Percentiles rank a stretch among this genome's conserved stretches.
phyloP scores from a whole-genome alignment of 768 basidiomycete genomes.

The Strobilomyces echinocephalus region DNA sequence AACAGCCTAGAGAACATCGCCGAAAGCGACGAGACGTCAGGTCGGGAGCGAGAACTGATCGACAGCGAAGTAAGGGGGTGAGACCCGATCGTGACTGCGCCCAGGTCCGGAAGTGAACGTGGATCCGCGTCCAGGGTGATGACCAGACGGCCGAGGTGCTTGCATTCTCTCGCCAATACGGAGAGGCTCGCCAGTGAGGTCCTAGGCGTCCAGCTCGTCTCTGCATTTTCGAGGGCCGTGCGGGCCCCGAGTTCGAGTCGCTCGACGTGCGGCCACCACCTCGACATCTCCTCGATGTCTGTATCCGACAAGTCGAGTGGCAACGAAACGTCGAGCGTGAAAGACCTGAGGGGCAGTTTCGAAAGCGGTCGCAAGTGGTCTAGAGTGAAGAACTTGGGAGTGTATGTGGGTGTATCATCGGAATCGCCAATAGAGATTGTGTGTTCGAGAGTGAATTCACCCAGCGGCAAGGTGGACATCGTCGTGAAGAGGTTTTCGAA shows the following conservation, averaged over 20 bases:
- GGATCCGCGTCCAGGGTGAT: slow-evolving; percentile 15
- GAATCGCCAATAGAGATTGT: slow-evolving; percentile 24
- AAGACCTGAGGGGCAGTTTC: slow-evolving; percentile 31
- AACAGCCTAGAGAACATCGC: slow-evolving; percentile 35
- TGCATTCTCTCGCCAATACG: slow-evolving; percentile 16
- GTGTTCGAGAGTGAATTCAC: slow-evolving; percentile 40
- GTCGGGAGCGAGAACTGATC: slow-evolving; percentile 30
- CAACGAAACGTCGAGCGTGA: slow-evolving; percentile 38
- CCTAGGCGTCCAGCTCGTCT: slow-evolving; percentile 16
- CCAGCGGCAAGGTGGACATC: slow-evolving; percentile 32
- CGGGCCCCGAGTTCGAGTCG: slow-evolving; percentile 39
- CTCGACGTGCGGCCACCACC: slow-evolving; percentile 44
- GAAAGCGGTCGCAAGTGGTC: slow-evolving; percentile 34
- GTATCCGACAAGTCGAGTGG: slow-evolving; percentile 37
- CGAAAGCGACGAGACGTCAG: slow-evolving; percentile 28
- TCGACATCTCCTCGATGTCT: slow-evolving; percentile 35
- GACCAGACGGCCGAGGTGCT: slow-evolving; percentile 14
- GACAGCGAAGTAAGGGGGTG: slow-evolving; percentile 32
- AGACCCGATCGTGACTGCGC: not conserved
- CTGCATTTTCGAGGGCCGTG: slow-evolving; percentile 23
- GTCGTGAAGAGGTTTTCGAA: slow-evolving; percentile 36
- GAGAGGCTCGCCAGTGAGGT: slow-evolving; percentile 16
- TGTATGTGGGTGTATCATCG: slow-evolving; percentile 27
- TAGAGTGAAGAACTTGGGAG: slow-evolving; percentile 17
- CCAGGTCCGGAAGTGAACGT: not conserved